Base-by-base conservation (phyloP, 2,329 filamentous ascomycete genomes). In the Xenoacremonium recifei region DNA sequence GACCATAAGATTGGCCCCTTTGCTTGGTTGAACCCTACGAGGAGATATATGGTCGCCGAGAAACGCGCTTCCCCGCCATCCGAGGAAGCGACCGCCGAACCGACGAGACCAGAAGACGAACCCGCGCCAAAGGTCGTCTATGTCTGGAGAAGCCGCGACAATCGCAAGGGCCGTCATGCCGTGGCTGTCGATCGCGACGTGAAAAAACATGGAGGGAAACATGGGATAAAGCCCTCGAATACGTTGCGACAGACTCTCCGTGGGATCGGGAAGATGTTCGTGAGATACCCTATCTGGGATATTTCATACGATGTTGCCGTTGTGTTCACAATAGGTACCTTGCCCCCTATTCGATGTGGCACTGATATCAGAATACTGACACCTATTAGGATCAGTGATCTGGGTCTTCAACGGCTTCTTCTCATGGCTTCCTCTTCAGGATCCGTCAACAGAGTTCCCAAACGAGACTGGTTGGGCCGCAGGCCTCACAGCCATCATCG, bases 331-430 rank as follows among this genome's bases (percentile, higher is more conserved):
- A 40, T 70, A 20, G 68, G 67, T 62, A 50, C 45, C 36, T 32
- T 16, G 23, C 9, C 9, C 16, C 30, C 16, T 16, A 16, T 32
- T 16, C 7, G 7, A 15, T 27, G 9, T 27, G 15, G 10, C 15
- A n/a, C 11, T 11, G 13, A 15, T 16, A 12, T 3, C 9, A 10
- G 7, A 32, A 4, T 4, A 21, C 46, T 53, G 39, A 53, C 41
- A 12, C 5, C 0, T 16, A 2, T 21, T 19, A 64, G 60, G 67
- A 0, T 79, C 72, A 0, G 53, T 72, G 0, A 63, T 80, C 20
- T 81, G 77, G 76, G 69, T 76, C 2, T 57, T 80, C 45, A 85
- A 85, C 55, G 73, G 75, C 1, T 84, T 82, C 59, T 85, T 86
- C 55, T 73, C 75, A 5, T 85, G 75, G 69, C 66, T 85, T 2